Base-by-base conservation (phyloP, 345 rosid genomes). In the Angophora floribunda region DNA sequence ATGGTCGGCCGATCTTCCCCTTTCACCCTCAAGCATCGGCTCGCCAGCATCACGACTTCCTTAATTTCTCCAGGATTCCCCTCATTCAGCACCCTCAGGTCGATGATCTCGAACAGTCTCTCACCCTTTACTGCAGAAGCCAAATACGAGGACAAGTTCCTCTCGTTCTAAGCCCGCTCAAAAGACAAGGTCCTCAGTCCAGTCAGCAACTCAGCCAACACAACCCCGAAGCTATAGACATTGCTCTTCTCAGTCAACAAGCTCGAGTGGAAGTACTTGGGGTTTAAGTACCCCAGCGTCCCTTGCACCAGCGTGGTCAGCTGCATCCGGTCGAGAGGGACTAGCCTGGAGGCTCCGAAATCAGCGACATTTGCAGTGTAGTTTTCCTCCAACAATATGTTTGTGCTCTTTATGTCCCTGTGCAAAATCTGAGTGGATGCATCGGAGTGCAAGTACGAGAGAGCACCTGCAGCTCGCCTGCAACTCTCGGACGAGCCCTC, bases 201-300 rank as follows among this genome's bases (percentile, higher is more conserved):
- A 0, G 93, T 94, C 86, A 93, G 86, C 26, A 93, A 90, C 90
- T 94, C 94, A 22, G 88, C 89, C 51, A 93, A 51, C 21, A 90
- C 95, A 52, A 94, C 93, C 7, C 93, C 92, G n/a, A 93, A 94
- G 84, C 93, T 93, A 13, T 92, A 92, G 6, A 93, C 95, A 91
- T 93, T 93, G 2, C 95, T 93, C 86, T 93, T 92, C 78, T 88
- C 89, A 0, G 93, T 92, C 7, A 85, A 89, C 52, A 82, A 86
- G 59, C 89, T 85, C 2, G 92, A 89, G 9, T 75, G 89, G 78
- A 89, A 89, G 89, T 92, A 93, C 50, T 93, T 92, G 21, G 94
- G 93, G 88, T 93, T 93, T 85, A 93, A 52, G 52, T 93, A 93
- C 7, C 94, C 93, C 63, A 92, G 52, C 16, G 94, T 93, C 45